These are phyloP conservation scores for Quercus lobata DNA, from an alignment of 331 rosid species.

Conservation along the genomic window DNA sequence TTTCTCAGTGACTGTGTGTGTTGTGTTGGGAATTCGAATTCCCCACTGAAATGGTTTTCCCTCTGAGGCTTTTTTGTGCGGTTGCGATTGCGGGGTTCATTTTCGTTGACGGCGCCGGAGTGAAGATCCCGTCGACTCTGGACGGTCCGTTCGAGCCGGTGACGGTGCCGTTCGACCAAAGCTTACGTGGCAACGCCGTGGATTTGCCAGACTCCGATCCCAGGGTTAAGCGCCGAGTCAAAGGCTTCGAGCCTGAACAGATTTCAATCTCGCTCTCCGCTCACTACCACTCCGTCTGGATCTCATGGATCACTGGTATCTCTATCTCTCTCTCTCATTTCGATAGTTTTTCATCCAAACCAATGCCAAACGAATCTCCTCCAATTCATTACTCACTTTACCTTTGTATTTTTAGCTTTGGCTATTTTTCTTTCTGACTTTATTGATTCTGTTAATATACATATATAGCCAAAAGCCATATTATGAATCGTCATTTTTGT, in stretches of 20 bases:
- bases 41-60: not conserved
- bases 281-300: conserved; percentile 63
- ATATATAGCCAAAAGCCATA: too few species aligned
- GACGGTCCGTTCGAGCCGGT: conserved; percentile 72
- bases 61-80: not conserved
- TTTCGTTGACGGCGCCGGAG: not conserved
- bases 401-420: too few species aligned
- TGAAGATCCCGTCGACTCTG: conserved; percentile 52
- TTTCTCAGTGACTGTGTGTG: too few species aligned
- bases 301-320: conserved; percentile 78
- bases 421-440: too few species aligned
- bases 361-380: not conserved
- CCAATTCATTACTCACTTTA: too few species aligned
- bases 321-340: not conserved
- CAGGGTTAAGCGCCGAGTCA: conserved; percentile 49
- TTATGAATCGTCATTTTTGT: too few species aligned
- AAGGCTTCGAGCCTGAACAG: conserved; percentile 74
- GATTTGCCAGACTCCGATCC: conserved; percentile 69
- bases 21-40: too few species aligned
- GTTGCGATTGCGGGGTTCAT: not conserved
- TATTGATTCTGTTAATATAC: too few species aligned
- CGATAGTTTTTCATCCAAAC: not conserved
- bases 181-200: conserved; percentile 54
- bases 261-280: conserved; percentile 70
- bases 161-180: conserved; percentile 55